phyloP scores from a whole-genome alignment of 2,329 filamentous ascomycete genomes.

The Biscogniauxia marginata region DNA sequence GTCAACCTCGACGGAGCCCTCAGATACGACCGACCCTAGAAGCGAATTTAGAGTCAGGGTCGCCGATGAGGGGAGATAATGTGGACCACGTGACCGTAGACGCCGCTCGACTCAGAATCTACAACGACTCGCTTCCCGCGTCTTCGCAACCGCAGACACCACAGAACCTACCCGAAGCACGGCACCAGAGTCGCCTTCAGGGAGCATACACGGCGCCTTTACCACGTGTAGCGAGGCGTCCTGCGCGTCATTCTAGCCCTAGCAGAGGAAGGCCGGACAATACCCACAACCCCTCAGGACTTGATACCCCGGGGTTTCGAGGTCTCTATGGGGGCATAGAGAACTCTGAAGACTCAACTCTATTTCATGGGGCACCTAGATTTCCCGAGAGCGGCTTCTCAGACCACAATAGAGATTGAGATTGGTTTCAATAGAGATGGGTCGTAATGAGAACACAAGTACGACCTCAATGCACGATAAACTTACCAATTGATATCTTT shows the following conservation, averaged over 20 bases:
- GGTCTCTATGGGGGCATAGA: slow-evolving; percentile 49
- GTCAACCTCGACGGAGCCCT: slow-evolving; percentile 17
- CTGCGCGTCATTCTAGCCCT: slow-evolving; percentile 9
- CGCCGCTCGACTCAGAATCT: slow-evolving; percentile 38
- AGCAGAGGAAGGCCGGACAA: slow-evolving; percentile 18
- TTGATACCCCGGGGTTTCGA: slow-evolving; percentile 43
- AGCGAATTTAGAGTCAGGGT: slow-evolving; percentile 9
- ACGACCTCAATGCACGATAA: not conserved
- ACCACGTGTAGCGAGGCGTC: slow-evolving; percentile 12
- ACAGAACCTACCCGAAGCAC: slow-evolving; percentile 47
- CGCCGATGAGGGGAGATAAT: slow-evolving; percentile 12
- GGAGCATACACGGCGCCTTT: slow-evolving; percentile 45
- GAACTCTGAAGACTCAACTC: slow-evolving; percentile 43
- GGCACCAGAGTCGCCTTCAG: slow-evolving; percentile 43
- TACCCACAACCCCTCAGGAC: slow-evolving; percentile 36
- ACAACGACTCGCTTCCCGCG: slow-evolving; percentile 46
- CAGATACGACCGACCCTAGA: slow-evolving; percentile 14
- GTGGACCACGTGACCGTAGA: slow-evolving; percentile 11
- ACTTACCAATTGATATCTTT: not conserved
- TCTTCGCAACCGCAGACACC: slow-evolving; percentile 50
- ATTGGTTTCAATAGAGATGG: no score
- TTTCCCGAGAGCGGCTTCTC: slow-evolving; percentile 4
- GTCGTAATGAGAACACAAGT: not conserved
- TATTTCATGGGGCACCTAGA: slow-evolving; percentile 32
- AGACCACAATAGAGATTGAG: not conserved